Evolutionary conservation across 2,329 filamentous ascomycete genomes (phyloP), one percentile per base, ranked within the genome.

Genomic region (Mycogone perniciosa): DNA sequence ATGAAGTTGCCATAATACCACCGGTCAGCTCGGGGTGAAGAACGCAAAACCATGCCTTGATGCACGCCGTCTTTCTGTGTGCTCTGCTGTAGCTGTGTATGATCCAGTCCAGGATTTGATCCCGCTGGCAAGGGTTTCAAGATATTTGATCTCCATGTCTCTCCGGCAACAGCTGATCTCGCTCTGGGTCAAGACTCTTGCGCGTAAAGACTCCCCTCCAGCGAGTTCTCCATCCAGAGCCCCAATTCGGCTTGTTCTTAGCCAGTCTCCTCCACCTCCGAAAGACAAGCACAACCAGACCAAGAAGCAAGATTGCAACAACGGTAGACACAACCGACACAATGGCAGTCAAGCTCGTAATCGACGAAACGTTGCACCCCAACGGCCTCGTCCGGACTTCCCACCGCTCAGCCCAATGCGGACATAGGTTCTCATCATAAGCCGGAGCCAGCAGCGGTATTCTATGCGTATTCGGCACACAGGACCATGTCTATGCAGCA

Each of bases 1-100:
- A 95, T 63, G 89, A 95, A 71, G 88, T 95, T 50, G 89, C 86
- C 39, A 86, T 95, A 34, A 92, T 95, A 51, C 89, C 89, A 33
- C 89, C 89, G 7, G 89, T 95, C 57, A 95, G 89, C 73, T 90
- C 89, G 35, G 89, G 89, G 4, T 93, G 68, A 76, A 51, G 29
- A 27, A 20, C 20, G 20, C 20, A 20, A 20, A 20, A 20, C 20
- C 20, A 20, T 20, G 20, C 20, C 20, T 20, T 20, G 20, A 20
- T 20, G 20, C 20, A 20, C 20, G 20, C 20, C 20, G 3, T 7
- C 11, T 27, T 26, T 27, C 31, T 10, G 6, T 38, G 27, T 8
- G 27, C 13, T 40, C n/a, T 31, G n/a, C 33, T 29, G 13, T 20
- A 8, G 42, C 38, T 8, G 30, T 13, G 13, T 31, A 20, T 40